A percentile compares a stretch with the other conserved stretches of the same genome.
Evolutionary conservation across 176 grass and related monocot genomes (phyloP).

Genomic region (bread wheat (Triticum aestivum)): DNA sequence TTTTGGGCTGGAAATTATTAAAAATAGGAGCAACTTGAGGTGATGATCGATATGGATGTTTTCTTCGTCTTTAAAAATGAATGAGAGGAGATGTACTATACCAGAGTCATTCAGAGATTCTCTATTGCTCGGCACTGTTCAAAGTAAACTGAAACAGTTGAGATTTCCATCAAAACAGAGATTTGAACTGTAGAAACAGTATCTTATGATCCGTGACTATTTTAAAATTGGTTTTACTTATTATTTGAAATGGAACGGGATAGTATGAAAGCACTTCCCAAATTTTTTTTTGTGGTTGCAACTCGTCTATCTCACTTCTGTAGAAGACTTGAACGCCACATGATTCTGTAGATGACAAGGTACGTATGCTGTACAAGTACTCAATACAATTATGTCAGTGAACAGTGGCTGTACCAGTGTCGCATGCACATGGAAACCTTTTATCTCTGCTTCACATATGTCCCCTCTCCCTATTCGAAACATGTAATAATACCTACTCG

Average conservation of each 20-base stretch:
- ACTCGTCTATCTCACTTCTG: conserved; percentile 10
- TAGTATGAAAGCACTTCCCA: conserved; percentile 12
- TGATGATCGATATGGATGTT: not conserved
- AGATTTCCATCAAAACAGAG: conserved; percentile 8
- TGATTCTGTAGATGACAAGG: conserved; percentile 13
- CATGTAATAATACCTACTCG: too few species aligned
- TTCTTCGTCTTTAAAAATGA: not conserved
- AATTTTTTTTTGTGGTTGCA: not conserved
- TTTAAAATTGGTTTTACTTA: not conserved
- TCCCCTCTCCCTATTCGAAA: not conserved
- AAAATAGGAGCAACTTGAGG: too few species aligned
- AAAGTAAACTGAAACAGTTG: conserved; percentile 10
- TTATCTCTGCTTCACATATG: not conserved
- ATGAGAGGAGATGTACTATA: not conserved
- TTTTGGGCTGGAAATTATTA: too few species aligned
- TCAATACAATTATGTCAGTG: conserved; percentile 36
- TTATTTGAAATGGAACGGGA: not conserved
- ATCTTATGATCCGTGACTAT: not conserved
- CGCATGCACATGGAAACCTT: conserved; percentile 8
- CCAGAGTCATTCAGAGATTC: not conserved
- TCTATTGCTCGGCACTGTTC: not conserved
- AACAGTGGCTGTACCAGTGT: conserved; percentile 17
- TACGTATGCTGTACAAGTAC: conserved; percentile 28
- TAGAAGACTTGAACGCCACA: conserved; percentile 6
- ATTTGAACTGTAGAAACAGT: not conserved